Evolutionary conservation across 2,329 filamentous ascomycete species (phyloP).

Genomic region (Hypoxylon sp.): DNA sequence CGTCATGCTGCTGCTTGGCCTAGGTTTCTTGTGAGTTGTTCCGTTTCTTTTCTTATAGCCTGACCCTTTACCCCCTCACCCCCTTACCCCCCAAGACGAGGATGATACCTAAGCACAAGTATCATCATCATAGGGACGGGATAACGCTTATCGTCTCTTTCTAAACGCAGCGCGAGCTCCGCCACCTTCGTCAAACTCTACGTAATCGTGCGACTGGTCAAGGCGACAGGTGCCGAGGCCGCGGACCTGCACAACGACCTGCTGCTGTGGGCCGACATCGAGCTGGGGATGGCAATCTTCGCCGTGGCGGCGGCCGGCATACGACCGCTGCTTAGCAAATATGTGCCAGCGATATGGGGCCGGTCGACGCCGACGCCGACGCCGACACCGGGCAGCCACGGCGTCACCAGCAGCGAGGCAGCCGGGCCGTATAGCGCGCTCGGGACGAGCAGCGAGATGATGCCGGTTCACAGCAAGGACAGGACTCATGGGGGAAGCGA

Average conservation of each 20-base stretch:
- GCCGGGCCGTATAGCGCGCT: conserved; percentile 30
- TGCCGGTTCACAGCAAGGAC: conserved; percentile 13
- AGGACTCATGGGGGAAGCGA: not conserved
- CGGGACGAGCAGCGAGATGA: conserved; percentile 28
- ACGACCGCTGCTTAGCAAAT: conserved; percentile 47
- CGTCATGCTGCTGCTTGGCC: conserved; percentile 47
- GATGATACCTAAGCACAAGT: not conserved
- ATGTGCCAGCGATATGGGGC: conserved; percentile 37
- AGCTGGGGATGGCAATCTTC: conserved; percentile 50
- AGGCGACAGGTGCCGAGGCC: conserved; percentile 40
- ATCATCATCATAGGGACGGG: not conserved
- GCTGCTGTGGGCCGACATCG: conserved; percentile 51
- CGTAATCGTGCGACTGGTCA: conserved; percentile 46
- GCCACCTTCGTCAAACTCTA: conserved; percentile 52
- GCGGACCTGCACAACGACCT: conserved; percentile 48
- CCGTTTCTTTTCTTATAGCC: not conserved
- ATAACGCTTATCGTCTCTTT: not conserved
- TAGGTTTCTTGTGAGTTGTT: conserved; percentile 51
- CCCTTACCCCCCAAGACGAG: not conserved
- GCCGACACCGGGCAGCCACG: conserved; percentile 23
- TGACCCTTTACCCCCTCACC: too few relatives aligned
- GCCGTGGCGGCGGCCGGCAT: conserved; percentile 49
- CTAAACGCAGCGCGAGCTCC: conserved; percentile 47
- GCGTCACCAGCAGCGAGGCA: conserved; percentile 29
- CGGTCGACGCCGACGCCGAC: conserved; percentile 14